These are phyloP conservation scores for Picochlorum sp. DNA, from an alignment of 139 green algal species.

Conservation along the genomic window DNA sequence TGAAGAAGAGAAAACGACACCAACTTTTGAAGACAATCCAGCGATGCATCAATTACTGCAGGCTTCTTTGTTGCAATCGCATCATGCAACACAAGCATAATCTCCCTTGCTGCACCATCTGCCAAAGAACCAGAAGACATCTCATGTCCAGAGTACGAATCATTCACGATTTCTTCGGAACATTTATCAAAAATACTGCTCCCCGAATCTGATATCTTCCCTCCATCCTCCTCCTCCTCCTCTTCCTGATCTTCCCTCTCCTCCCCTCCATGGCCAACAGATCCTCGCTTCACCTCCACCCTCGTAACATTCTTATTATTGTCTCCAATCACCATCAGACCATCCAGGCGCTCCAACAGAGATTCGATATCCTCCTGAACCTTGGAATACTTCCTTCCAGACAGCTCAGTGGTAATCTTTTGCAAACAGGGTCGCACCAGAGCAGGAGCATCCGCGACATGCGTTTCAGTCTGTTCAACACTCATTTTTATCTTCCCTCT, in stretches of 20 bases:
- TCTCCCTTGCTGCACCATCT: slow-evolving; percentile 11
- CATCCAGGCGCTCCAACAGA: slow-evolving; percentile 21
- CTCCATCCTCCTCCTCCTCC: neutral
- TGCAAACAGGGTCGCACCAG: slow-evolving; percentile 40
- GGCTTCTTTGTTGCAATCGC: slow-evolving; percentile 61
- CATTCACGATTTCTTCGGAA: neutral
- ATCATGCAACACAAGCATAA: slow-evolving; percentile 48
- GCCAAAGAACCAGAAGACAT: neutral
- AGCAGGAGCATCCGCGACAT: slow-evolving; percentile 4
- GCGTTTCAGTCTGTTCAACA: neutral
- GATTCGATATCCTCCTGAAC: slow-evolving; percentile 31
- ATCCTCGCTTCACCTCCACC: neutral
- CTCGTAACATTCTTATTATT: neutral
- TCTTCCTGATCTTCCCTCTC: neutral
- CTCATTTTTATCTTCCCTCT: neutral
- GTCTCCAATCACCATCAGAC: neutral
- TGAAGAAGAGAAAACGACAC: slow-evolving; percentile 66
- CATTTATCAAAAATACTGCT: neutral
- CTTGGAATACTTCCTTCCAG: slow-evolving; percentile 38
- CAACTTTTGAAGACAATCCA: slow-evolving; percentile 89
- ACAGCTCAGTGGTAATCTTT: slow-evolving; percentile 30
- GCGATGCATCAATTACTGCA: slow-evolving; percentile 64
- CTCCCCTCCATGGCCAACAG: neutral
- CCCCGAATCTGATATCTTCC: neutral
- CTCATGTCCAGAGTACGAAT: too few relatives aligned